Percentiles rank a stretch among this genome's conserved stretches.
phyloP scores from a whole-genome alignment of 169 alveolate species.

The Plasmodium gallinaceum region DNA sequence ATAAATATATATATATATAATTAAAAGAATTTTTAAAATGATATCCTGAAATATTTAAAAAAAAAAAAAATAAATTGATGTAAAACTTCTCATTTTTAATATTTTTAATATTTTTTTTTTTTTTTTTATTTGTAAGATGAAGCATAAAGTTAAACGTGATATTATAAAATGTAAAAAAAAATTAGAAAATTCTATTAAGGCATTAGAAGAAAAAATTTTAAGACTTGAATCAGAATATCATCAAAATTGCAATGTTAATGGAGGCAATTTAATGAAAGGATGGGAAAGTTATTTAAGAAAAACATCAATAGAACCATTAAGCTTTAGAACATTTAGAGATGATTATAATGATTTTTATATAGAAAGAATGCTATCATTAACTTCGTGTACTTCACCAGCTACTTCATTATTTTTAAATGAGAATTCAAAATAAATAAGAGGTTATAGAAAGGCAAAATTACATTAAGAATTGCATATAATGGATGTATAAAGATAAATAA shows the following conservation, averaged over 20 bases:
- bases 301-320: slow-evolving; percentile 56
- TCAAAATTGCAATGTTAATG: slow-evolving; percentile 67
- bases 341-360: slow-evolving; percentile 47
- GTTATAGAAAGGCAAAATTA: not conserved
- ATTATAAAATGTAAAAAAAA: slow-evolving; percentile 69
- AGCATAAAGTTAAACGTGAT: slow-evolving; percentile 71
- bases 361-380: slow-evolving; percentile 69
- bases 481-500: too few relatives aligned
- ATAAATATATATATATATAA: slow-evolving; percentile 4
- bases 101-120: not conserved
- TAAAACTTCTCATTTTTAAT: not conserved
- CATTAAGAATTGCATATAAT: not conserved
- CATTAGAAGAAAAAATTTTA: slow-evolving; percentile 73
- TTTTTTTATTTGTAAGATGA: slow-evolving; percentile 23
- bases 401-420: slow-evolving; percentile 29
- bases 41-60: not conserved
- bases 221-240: slow-evolving; percentile 75
- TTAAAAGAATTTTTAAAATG: not conserved
- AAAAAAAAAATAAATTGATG: not conserved
- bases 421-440: not conserved
- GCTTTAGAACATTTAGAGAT: slow-evolving; percentile 72
- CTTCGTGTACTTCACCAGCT: slow-evolving; percentile 73
- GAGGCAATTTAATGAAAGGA: slow-evolving; percentile 72
- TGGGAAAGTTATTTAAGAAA: slow-evolving; percentile 64
- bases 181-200: slow-evolving; percentile 69